phyloP scores from a whole-genome alignment of 192 early-diverging fungal genomes.

The Gamsiella multidivaricata region DNA sequence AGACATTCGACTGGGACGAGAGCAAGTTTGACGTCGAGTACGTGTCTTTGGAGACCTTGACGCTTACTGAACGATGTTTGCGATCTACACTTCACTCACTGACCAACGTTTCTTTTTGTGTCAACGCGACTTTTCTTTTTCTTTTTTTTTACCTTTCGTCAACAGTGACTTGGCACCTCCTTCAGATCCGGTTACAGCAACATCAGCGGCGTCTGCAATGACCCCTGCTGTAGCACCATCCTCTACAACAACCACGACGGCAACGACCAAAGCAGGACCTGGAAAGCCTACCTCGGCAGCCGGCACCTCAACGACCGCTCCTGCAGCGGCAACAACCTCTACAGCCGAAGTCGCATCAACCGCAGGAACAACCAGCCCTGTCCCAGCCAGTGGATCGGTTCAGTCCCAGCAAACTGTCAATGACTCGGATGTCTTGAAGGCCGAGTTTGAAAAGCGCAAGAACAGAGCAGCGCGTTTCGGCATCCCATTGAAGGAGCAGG shows the following conservation, averaged over 20 bases:
- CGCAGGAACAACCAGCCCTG: conserved; percentile 8
- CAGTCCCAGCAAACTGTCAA: conserved; percentile 17
- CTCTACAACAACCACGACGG: background rate
- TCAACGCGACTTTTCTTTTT: background rate
- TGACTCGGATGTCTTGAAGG: conserved; percentile 28
- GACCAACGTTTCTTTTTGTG: background rate
- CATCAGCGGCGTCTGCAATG: background rate
- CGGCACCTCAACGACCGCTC: background rate
- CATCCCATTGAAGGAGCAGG: conserved; percentile 57
- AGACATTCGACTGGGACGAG: conserved; percentile 56
- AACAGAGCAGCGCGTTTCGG: conserved; percentile 62
- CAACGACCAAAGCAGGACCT: background rate
- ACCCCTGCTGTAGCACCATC: background rate
- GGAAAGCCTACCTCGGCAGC: background rate
- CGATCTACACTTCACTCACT: background rate
- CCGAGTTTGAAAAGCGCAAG: conserved; percentile 60
- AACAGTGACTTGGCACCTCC: conserved; percentile 47
- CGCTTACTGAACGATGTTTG: background rate
- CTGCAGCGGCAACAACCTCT: background rate
- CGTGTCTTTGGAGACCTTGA: conserved; percentile 3
- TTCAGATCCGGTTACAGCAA: conserved; percentile 6
- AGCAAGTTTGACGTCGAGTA: conserved; percentile 47
- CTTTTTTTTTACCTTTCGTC: background rate
- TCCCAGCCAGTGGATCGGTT: conserved; percentile 22
- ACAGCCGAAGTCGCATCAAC: conserved; percentile 3